These are phyloP conservation scores for Ceratobasidium sp. DNA, from an alignment of 1,284 basidiomycete genomes.

Conservation along the genomic window DNA sequence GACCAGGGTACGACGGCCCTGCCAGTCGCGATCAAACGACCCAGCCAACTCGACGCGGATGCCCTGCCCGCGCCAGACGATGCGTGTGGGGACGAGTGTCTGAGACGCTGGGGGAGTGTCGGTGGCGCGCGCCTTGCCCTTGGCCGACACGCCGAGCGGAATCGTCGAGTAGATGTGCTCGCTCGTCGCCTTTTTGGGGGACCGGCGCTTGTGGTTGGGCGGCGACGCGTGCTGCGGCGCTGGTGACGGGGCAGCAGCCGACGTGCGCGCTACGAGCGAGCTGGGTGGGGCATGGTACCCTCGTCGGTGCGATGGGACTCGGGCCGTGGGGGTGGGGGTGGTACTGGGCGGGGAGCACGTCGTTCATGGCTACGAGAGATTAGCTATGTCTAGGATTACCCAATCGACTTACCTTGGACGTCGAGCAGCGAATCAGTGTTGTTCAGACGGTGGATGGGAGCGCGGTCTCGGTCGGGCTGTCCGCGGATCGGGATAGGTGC, in stretches of 20 bases:
- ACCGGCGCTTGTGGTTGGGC: conserved; percentile 16
- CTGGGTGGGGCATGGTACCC: conserved; percentile 21
- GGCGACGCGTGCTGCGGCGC: background rate
- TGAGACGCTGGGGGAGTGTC: conserved; percentile 43
- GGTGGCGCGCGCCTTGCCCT: conserved; percentile 48
- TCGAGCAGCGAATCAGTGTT: conserved; percentile 46
- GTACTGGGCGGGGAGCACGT: conserved; percentile 46
- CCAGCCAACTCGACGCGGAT: conserved; percentile 61
- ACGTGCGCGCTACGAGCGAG: conserved; percentile 26
- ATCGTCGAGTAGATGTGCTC: conserved; percentile 69
- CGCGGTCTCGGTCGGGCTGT: conserved; percentile 51
- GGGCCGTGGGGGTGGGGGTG: conserved; percentile 49
- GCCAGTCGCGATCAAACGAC: conserved; percentile 42
- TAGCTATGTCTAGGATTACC: background rate
- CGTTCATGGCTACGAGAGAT: conserved; percentile 37
- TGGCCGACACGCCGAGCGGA: conserved; percentile 54
- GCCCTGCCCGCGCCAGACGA: conserved; percentile 69
- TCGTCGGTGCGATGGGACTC: conserved; percentile 6
- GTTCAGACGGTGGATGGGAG: conserved; percentile 44
- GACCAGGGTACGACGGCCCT: conserved; percentile 39
- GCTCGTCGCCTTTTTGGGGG: conserved; percentile 46
- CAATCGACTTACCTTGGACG: conserved; percentile 28
- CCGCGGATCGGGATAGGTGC: conserved; percentile 53
- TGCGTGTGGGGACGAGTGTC: conserved; percentile 58
- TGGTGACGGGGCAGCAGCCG: conserved; percentile 6